These are phyloP conservation scores for Tetrahymena malaccensis DNA, from an alignment of 73 alveolate genomes.

Conservation along the genomic window DNA sequence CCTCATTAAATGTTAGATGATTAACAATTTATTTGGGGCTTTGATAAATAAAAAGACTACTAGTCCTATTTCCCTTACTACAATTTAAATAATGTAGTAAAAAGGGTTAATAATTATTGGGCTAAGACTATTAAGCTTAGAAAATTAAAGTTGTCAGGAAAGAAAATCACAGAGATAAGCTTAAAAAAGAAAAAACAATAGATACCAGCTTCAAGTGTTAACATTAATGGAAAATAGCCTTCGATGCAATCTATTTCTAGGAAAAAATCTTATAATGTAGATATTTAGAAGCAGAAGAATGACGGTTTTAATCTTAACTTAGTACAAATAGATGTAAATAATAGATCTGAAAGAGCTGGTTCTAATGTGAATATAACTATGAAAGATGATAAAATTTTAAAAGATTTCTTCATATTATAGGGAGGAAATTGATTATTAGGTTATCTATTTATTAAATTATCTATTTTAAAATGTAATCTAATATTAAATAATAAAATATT, in stretches of 20 bases:
- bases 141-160: not conserved
- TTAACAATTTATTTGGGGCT: not conserved
- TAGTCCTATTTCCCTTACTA: not conserved
- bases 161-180: not conserved
- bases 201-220: not conserved
- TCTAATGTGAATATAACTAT: not conserved
- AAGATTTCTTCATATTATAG: not conserved
- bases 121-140: not conserved
- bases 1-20: not conserved
- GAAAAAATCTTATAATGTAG: not conserved
- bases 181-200: not conserved
- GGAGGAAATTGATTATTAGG: not conserved
- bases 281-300: not conserved
- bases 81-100: not conserved
- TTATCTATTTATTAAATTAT: not conserved
- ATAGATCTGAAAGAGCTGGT: not conserved
- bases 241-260: not conserved
- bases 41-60: not conserved
- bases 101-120: not conserved
- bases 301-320: not conserved
- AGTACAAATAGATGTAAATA: not conserved
- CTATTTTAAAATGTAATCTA: not conserved
- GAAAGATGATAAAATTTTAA: not conserved
- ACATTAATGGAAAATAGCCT: not conserved
- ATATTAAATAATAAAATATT: no score